These are phyloP conservation scores for Helicostylum pulchrum DNA, from an alignment of 192 early-diverging fungal genomes.

Conservation along the genomic window DNA sequence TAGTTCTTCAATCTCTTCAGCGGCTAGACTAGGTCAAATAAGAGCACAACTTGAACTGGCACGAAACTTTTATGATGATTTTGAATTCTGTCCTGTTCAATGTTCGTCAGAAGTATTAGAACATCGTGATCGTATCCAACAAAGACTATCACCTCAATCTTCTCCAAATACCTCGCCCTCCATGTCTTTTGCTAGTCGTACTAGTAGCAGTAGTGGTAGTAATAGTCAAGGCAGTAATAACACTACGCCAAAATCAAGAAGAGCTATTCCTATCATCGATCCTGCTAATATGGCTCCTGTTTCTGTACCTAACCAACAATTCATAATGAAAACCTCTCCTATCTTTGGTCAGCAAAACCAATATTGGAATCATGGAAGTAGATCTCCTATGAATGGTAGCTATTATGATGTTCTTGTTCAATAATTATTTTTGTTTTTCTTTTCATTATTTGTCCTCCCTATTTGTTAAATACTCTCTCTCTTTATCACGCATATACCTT, in stretches of 20 bases:
- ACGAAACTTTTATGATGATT: conserved; percentile 52
- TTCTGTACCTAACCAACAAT: conserved; percentile 28
- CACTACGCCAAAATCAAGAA: conserved; percentile 15
- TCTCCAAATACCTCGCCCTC: conserved; percentile 19
- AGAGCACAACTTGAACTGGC: conserved; percentile 48
- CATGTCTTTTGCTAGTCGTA: conserved; percentile 9
- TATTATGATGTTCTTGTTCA: conserved; percentile 21
- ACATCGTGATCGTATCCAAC: conserved; percentile 25
- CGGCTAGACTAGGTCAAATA: conserved; percentile 41
- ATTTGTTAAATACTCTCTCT: neutral
- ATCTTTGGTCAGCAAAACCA: conserved; percentile 4
- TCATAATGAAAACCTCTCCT: conserved; percentile 4
- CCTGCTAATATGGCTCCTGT: conserved; percentile 47
- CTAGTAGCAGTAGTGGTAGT: neutral
- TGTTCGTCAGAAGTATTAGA: conserved; percentile 48
- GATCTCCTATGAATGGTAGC: conserved; percentile 1
- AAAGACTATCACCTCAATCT: conserved; percentile 22
- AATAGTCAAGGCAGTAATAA: neutral
- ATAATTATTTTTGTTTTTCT: conserved; percentile 1
- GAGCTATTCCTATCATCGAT: conserved; percentile 51
- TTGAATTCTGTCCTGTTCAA: conserved; percentile 55
- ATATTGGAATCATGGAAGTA: conserved; percentile 6
- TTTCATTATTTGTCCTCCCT: neutral
- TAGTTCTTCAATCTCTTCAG: neutral
- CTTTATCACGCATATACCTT: neutral